Conservation (phyloP, 2,329 filamentous ascomycete species). For the Reticulascus tulasneorum region DNA sequence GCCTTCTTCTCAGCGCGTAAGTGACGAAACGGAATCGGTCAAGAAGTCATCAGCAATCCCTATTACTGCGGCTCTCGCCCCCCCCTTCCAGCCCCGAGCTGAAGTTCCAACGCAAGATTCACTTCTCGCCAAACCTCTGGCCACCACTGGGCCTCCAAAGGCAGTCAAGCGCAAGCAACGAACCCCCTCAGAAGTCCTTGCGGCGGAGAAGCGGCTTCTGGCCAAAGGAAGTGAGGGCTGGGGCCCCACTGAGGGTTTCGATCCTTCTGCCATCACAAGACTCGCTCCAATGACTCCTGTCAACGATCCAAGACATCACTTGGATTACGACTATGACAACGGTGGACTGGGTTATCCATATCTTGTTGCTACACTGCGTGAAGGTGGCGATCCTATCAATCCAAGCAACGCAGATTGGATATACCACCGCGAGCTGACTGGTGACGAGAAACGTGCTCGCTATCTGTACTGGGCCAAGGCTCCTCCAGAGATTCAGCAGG, state of each 20-base stretch:
- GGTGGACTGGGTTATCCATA: constrained; percentile 38
- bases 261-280: no score
- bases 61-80: constrained; percentile 42
- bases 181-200: no score
- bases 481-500: constrained; percentile 43
- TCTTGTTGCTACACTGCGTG: constrained; percentile 49
- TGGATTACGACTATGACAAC: constrained; percentile 10
- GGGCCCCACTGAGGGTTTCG: no score
- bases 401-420: constrained; percentile 45
- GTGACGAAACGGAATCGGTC: no score
- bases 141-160: no score
- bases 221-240: no score
- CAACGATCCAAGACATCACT: constrained; percentile 5
- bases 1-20: constrained; percentile 17
- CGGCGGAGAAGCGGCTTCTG: no score
- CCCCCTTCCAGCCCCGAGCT: constrained; percentile 43
- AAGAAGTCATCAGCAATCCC: constrained; percentile 36
- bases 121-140: no score
- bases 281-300: constrained; percentile 12
- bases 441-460: constrained; percentile 55
- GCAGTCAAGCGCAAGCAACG: no score
- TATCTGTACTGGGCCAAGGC: constrained; percentile 59
- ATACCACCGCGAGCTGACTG: constrained; percentile 54
- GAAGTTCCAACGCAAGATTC: no score
- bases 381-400: constrained; percentile 35